Evolutionary conservation across 257 asterid species (phyloP).

Genomic region (Fraxinus anomala): DNA sequence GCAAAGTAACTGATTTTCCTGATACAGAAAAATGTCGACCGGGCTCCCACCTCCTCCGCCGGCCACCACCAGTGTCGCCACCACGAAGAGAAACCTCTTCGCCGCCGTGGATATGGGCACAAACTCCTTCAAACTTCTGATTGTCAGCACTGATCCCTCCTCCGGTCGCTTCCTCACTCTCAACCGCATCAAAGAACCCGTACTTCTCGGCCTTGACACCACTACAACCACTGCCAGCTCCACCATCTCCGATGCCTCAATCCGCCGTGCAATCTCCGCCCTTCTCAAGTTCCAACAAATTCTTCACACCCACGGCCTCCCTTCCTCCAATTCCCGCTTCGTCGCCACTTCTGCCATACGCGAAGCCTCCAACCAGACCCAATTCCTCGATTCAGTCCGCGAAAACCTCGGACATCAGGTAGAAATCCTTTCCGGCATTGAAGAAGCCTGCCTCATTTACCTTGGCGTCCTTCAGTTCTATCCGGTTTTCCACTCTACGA

Average conservation of each 20-base stretch:
- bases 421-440: slow-evolving; percentile 63
- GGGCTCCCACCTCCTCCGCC: slow-evolving; percentile 26
- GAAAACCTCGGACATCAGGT: slow-evolving; percentile 46
- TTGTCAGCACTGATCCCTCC: slow-evolving; percentile 51
- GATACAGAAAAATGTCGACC: slow-evolving; percentile 18
- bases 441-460: slow-evolving; percentile 81
- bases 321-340: slow-evolving; percentile 56
- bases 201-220: slow-evolving; percentile 69
- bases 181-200: slow-evolving; percentile 63
- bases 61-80: neutral
- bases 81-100: slow-evolving; percentile 36
- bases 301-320: slow-evolving; percentile 40
- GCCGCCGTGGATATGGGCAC: slow-evolving; percentile 86
- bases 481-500: slow-evolving; percentile 47
- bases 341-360: slow-evolving; percentile 92
- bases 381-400: slow-evolving; percentile 38
- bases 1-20: neutral
- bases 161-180: slow-evolving; percentile 63
- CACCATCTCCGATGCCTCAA: slow-evolving; percentile 50
- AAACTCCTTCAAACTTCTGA: slow-evolving; percentile 70
- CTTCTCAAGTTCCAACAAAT: slow-evolving; percentile 47
- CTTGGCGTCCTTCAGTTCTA: slow-evolving; percentile 72
- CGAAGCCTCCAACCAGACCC: slow-evolving; percentile 68
- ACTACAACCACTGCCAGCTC: slow-evolving; percentile 39
- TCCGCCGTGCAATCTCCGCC: slow-evolving; percentile 53